Conservation (phyloP, 2,329 filamentous ascomycete genomes). For the Nemania serpens region DNA sequence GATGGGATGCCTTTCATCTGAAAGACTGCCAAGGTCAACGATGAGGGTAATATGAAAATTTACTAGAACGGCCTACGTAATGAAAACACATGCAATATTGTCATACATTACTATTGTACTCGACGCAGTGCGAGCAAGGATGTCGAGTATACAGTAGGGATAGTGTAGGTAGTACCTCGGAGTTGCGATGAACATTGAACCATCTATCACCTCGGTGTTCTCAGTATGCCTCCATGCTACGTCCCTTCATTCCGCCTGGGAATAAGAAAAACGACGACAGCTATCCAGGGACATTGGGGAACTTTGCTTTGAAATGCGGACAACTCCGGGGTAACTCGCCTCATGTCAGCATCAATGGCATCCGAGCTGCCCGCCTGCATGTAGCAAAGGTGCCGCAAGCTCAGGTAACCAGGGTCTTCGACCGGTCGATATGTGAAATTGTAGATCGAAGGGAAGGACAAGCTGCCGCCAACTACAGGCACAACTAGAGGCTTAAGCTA, state of each 20-base stretch:
- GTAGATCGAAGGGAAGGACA: too few species aligned
- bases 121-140: not conserved
- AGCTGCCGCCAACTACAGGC: too few species aligned
- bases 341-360: not conserved
- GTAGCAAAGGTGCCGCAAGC: slow-evolving; percentile 16
- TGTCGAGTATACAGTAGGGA: not conserved
- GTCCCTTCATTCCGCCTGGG: not conserved
- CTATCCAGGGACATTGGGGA: not conserved
- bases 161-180: slow-evolving; percentile 1
- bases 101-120: not conserved
- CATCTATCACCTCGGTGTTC: too few species aligned
- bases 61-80: slow-evolving; percentile 12
- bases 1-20: not conserved
- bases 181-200: slow-evolving; percentile 1
- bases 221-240: not conserved
- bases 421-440: slow-evolving; percentile 4
- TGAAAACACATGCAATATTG: not conserved
- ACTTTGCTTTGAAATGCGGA: not conserved
- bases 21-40: not conserved
- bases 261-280: not conserved
- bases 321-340: too few species aligned
- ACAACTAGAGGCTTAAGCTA: too few species aligned
- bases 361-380: too few species aligned
- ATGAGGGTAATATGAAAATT: not conserved
- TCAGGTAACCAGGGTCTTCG: slow-evolving; percentile 21